Conservation (phyloP, 495 filamentous ascomycete genomes). For the Lineolata rhizophorae region DNA sequence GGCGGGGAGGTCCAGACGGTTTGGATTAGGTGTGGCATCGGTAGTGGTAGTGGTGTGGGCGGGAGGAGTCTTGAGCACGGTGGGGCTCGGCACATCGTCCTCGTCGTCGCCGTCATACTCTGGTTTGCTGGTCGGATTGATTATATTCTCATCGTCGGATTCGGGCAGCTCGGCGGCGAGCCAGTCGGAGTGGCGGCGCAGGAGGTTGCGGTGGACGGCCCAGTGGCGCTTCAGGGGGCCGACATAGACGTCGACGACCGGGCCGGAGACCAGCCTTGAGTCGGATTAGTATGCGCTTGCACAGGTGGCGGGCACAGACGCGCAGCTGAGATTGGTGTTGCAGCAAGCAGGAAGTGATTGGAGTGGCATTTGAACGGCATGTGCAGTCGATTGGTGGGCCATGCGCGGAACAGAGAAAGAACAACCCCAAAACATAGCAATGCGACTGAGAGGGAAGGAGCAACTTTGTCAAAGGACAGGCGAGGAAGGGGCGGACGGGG, state of each 20-base stretch:
- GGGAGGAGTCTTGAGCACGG: background rate
- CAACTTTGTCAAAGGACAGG: too few species aligned
- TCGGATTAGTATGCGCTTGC: constrained; percentile 11
- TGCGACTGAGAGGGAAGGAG: too few species aligned
- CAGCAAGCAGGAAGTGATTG: too few species aligned
- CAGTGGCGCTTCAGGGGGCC: constrained; percentile 21
- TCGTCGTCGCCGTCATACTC: constrained; percentile 3
- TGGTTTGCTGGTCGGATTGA: constrained; percentile 7
- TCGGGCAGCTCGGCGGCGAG: constrained; percentile 19
- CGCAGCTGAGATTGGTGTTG: too few species aligned
- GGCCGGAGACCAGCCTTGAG: constrained; percentile 24
- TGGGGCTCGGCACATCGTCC: background rate
- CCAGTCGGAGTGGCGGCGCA: constrained; percentile 23
- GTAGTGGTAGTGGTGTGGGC: background rate
- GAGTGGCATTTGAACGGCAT: too few species aligned
- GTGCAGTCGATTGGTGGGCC: too few species aligned
- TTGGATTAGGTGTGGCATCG: too few species aligned
- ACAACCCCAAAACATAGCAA: too few species aligned
- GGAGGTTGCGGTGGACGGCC: constrained; percentile 24
- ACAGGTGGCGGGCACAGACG: constrained; percentile 5
- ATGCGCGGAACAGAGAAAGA: too few species aligned
- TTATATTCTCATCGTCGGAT: constrained; percentile 8
- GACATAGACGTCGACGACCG: constrained; percentile 24
- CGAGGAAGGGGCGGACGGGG: too few species aligned
- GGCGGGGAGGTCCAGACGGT: constrained; percentile 19